Percentiles rank a stretch among this genome's conserved stretches.
These are phyloP conservation scores for Posidonia oceanica DNA, from an alignment of 116 monocot species.

Conservation along the genomic window DNA sequence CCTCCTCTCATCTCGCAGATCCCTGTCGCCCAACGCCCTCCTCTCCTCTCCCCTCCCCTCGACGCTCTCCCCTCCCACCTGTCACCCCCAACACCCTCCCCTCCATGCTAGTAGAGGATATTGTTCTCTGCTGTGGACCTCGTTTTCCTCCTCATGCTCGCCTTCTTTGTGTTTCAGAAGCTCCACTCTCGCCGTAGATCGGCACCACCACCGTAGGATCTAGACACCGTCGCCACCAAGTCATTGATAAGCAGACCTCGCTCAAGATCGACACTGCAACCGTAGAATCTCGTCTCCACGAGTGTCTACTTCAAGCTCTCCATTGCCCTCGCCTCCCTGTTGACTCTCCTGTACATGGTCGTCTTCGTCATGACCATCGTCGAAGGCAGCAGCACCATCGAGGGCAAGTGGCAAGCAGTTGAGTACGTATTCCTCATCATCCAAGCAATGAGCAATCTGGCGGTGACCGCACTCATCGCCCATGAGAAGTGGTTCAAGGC, in stretches of 20 bases:
- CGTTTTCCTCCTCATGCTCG: slow-evolving; percentile 32
- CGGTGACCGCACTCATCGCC: slow-evolving; percentile 34
- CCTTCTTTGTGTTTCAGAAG: slow-evolving; percentile 17
- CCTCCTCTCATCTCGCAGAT: too few relatives aligned
- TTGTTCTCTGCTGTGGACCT: slow-evolving; percentile 43
- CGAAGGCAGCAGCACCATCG: background rate
- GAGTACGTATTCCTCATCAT: slow-evolving; percentile 25
- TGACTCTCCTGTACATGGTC: slow-evolving; percentile 15
- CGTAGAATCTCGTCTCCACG: slow-evolving; percentile 1
- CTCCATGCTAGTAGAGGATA: slow-evolving; percentile 50
- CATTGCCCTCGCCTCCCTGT: slow-evolving; percentile 19
- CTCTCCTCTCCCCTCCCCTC: too few relatives aligned
- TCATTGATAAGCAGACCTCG: slow-evolving; percentile 10
- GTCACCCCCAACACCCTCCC: too few relatives aligned
- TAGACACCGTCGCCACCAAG: background rate
- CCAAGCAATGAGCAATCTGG: slow-evolving; percentile 27
- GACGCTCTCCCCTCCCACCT: too few relatives aligned
- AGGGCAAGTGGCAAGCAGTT: slow-evolving; percentile 1
- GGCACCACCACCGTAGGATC: slow-evolving; percentile 1
- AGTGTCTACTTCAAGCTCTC: slow-evolving; percentile 27
- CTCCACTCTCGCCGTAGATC: slow-evolving; percentile 17
- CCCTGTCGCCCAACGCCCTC: too few relatives aligned
- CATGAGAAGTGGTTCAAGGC: slow-evolving; percentile 51
- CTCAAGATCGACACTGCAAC: too few relatives aligned
- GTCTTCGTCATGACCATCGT: background rate